phyloP scores from a whole-genome alignment of 2,329 filamentous ascomycete species.

The Albophoma yamanashiensis region DNA sequence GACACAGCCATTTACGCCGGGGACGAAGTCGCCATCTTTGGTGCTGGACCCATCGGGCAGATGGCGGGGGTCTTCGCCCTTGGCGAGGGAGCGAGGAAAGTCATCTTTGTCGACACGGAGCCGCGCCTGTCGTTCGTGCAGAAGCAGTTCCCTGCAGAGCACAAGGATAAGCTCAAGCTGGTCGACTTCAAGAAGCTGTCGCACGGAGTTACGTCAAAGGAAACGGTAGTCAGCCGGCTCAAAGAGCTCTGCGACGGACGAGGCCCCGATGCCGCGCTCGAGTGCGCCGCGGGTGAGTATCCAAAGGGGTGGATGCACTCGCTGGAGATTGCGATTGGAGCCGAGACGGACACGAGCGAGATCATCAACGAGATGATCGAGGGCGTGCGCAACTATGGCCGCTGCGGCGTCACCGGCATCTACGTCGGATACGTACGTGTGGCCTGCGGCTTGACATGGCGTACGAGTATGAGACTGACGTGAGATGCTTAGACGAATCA shows the following conservation, averaged over 20 bases:
- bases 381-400: conserved; percentile 59
- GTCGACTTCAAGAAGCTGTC: conserved; percentile 56
- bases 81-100: conserved; percentile 59
- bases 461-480: neutral
- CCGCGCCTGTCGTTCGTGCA: conserved; percentile 60
- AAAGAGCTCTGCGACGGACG: conserved; percentile 63
- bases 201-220: conserved; percentile 43
- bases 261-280: conserved; percentile 64
- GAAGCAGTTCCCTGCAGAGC: conserved; percentile 40
- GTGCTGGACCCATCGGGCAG: conserved; percentile 79
- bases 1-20: conserved; percentile 71
- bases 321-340: conserved; percentile 47
- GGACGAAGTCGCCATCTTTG: conserved; percentile 73
- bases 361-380: conserved; percentile 72
- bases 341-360: conserved; percentile 79
- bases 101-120: conserved; percentile 72
- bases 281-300: conserved; percentile 54
- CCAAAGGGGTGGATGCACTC: conserved; percentile 51
- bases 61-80: conserved; percentile 71
- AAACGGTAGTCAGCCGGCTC: conserved; percentile 58
- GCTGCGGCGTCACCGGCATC: conserved; percentile 67
- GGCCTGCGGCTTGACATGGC: neutral
- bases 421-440: conserved; percentile 47
- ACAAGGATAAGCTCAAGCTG: conserved; percentile 47
- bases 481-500: conserved; percentile 51